Percentiles rank a stretch among this genome's conserved stretches.
phyloP scores from a whole-genome alignment of 2,329 filamentous ascomycete genomes.

The Cladosporium sp. region DNA sequence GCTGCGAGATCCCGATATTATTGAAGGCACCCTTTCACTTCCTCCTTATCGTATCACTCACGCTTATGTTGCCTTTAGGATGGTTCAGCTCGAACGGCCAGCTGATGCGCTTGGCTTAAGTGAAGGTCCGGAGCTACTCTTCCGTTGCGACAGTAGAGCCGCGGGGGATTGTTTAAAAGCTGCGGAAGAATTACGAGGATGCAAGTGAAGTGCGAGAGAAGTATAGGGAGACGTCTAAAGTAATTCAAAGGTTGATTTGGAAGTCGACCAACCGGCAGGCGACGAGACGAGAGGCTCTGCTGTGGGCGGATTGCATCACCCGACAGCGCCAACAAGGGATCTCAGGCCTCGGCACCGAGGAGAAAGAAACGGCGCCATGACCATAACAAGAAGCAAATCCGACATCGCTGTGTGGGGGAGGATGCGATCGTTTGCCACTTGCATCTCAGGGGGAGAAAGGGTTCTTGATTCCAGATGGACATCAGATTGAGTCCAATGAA shows the following conservation, averaged over 20 bases:
- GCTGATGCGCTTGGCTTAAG: background rate
- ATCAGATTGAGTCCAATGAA: background rate
- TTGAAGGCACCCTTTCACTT: background rate
- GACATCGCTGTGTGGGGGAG: constrained; percentile 1
- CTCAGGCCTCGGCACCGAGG: constrained; percentile 7
- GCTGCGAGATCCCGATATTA: background rate
- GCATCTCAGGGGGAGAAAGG: background rate
- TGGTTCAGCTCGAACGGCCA: background rate
- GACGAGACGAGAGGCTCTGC: background rate
- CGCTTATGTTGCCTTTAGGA: background rate
- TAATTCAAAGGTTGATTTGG: background rate
- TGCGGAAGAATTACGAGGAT: background rate
- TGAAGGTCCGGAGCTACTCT: background rate
- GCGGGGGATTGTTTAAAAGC: background rate
- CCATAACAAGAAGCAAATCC: background rate
- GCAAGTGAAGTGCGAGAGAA: background rate
- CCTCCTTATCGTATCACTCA: background rate
- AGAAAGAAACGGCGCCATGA: background rate
- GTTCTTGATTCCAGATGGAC: background rate
- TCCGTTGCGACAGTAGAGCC: background rate
- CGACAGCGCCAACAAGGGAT: background rate
- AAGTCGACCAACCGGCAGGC: background rate
- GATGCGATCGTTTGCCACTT: background rate
- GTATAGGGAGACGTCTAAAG: background rate
- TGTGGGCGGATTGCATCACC: constrained; percentile 11